A percentile compares a stretch with the other conserved stretches of the same genome.
phyloP scores from a whole-genome alignment of 2,329 filamentous ascomycete species.

The Aspergillus brunneoviolaceus region DNA sequence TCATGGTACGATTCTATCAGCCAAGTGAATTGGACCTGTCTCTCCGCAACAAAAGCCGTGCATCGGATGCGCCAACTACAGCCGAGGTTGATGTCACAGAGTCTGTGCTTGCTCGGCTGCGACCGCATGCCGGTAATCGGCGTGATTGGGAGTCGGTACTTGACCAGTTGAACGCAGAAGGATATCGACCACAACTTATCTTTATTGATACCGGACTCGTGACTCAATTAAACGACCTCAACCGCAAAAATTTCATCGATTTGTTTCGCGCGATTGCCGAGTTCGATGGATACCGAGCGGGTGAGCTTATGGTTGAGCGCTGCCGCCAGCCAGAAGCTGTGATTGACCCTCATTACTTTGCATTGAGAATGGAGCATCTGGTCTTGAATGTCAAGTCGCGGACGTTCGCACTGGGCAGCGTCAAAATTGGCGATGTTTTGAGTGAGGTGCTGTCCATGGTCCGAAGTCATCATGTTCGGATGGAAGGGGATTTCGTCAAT shows the following conservation, averaged over 20 bases:
- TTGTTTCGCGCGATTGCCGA: slow-evolving; percentile 94
- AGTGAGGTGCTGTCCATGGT: slow-evolving; percentile 92
- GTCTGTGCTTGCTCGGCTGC: slow-evolving; percentile 75
- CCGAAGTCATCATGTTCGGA: slow-evolving; percentile 81
- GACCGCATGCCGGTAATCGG: slow-evolving; percentile 68
- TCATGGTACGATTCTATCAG: slow-evolving; percentile 98
- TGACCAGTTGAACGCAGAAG: slow-evolving; percentile 74
- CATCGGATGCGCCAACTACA: slow-evolving; percentile 45
- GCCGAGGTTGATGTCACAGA: slow-evolving; percentile 77
- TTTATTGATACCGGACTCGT: slow-evolving; percentile 97
- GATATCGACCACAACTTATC: slow-evolving; percentile 88
- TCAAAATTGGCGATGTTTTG: slow-evolving; percentile 94
- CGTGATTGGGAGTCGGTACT: slow-evolving; percentile 74
- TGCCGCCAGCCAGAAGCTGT: slow-evolving; percentile 91
- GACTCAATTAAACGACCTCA: slow-evolving; percentile 83
- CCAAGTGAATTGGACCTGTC: slow-evolving; percentile 69
- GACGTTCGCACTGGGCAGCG: slow-evolving; percentile 87
- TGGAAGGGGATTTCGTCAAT: slow-evolving; percentile 98
- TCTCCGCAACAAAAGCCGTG: slow-evolving; percentile 47
- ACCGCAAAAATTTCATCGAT: slow-evolving; percentile 87
- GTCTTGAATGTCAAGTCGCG: slow-evolving; percentile 86
- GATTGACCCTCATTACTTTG: slow-evolving; percentile 84
- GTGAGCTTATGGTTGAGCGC: slow-evolving; percentile 91
- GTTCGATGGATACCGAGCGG: slow-evolving; percentile 94
- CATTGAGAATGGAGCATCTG: slow-evolving; percentile 94